Evolutionary conservation across 1,284 basidiomycete genomes (phyloP).

Genomic region (Pseudozyma pruni): DNA sequence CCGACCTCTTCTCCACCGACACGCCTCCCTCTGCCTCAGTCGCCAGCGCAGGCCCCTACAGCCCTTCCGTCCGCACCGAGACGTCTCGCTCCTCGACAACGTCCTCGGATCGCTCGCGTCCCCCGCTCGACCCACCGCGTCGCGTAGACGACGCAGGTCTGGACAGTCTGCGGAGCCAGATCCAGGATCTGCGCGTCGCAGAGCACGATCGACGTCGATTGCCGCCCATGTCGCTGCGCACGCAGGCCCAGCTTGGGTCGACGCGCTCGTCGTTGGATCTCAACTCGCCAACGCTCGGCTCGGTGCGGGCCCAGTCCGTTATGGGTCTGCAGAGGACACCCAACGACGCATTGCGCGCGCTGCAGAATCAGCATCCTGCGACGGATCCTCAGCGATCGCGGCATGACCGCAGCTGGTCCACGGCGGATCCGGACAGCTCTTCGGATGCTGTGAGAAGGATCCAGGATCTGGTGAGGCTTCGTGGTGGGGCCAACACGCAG

Average conservation of each 20-base stretch:
- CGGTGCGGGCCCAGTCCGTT: conserved; percentile 33
- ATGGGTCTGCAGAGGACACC: conserved; percentile 34
- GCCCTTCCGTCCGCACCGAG: conserved; percentile 24
- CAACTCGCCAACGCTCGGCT: conserved; percentile 19
- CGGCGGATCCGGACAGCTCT: conserved; percentile 18
- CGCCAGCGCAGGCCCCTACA: conserved; percentile 8
- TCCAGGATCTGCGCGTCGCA: conserved; percentile 25
- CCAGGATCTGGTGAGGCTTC: conserved; percentile 34
- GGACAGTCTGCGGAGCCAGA: conserved; percentile 25
- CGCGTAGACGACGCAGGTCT: conserved; percentile 16
- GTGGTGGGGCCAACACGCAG: conserved; percentile 6
- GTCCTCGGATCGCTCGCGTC: conserved; percentile 26
- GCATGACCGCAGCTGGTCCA: conserved; percentile 16
- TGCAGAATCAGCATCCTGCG: conserved; percentile 20
- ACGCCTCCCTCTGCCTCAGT: conserved; percentile 8
- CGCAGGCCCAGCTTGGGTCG: conserved; percentile 9
- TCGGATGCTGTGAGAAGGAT: conserved; percentile 34
- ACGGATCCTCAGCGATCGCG: conserved; percentile 43
- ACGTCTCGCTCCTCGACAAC: conserved; percentile 20
- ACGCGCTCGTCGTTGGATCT: conserved; percentile 29
- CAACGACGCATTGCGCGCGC: conserved; percentile 10
- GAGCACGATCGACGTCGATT: conserved; percentile 15
- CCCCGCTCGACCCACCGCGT: conserved; percentile 6
- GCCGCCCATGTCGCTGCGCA: conserved; percentile 9
- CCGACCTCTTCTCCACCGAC: conserved; percentile 54